These are phyloP conservation scores for Globisporangium yorkense DNA, from an alignment of 352 stramenopile species.

Conservation along the genomic window DNA sequence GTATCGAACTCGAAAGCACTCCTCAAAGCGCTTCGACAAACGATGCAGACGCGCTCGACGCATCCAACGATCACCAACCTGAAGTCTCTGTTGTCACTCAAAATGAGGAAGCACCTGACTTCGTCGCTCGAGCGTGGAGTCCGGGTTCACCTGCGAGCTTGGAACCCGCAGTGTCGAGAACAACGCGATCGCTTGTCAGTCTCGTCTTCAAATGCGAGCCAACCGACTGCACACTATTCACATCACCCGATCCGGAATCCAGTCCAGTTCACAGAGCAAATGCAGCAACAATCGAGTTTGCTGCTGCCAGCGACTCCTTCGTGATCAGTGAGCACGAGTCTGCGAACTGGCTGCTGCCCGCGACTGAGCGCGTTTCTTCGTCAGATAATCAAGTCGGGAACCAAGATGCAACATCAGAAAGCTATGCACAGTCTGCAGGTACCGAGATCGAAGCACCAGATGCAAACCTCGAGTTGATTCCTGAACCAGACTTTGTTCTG, in stretches of 20 bases:
- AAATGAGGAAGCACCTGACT: not conserved
- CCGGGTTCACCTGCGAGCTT: not conserved
- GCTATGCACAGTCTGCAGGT: not conserved
- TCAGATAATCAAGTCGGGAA: not conserved
- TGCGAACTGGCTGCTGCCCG: not conserved
- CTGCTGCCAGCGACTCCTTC: not conserved
- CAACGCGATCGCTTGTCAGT: not conserved
- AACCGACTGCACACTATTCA: not conserved
- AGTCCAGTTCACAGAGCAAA: not conserved
- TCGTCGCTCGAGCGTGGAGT: not conserved
- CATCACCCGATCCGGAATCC: not conserved
- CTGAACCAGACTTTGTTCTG: constrained; percentile 10
- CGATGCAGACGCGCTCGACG: not conserved
- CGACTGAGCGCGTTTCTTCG: not conserved
- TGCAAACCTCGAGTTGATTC: not conserved
- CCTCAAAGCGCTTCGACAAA: not conserved
- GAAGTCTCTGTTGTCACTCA: not conserved
- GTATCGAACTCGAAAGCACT: not conserved
- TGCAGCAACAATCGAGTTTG: not conserved
- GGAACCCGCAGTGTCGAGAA: too few relatives aligned
- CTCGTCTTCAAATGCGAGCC: not conserved
- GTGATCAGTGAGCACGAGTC: not conserved
- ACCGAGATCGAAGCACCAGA: not conserved
- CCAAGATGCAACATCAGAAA: not conserved
- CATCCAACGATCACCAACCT: not conserved